phyloP scores from a whole-genome alignment of 805 yeast genomes.

The Yarrowia deformans region DNA sequence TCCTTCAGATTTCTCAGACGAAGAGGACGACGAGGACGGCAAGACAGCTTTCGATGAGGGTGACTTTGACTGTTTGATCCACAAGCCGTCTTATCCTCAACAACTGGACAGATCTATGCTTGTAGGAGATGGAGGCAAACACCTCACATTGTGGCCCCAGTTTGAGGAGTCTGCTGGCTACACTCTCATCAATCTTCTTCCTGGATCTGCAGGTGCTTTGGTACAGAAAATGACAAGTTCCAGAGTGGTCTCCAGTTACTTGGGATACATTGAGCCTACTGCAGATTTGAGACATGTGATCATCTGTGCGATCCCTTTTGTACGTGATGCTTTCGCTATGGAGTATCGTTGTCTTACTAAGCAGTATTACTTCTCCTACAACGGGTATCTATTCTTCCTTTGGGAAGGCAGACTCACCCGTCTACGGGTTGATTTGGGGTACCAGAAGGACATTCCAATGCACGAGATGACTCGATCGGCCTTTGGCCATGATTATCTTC shows the following conservation, averaged over 20 bases:
- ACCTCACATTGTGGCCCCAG: neutral
- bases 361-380: neutral
- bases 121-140: neutral
- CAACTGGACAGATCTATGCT: neutral
- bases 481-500: neutral
- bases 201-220: neutral
- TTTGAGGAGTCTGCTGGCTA: neutral
- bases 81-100: neutral
- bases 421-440: neutral
- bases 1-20: neutral
- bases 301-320: neutral
- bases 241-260: neutral
- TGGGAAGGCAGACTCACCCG: neutral
- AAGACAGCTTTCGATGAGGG: neutral
- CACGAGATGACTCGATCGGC: too few relatives aligned
- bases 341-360: neutral
- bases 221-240: neutral
- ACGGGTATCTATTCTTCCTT: neutral
- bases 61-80: neutral
- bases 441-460: neutral
- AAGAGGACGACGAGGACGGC: neutral
- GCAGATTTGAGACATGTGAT: neutral
- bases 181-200: neutral
- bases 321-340: neutral
- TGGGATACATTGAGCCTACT: constrained; percentile 5